Percentiles rank a stretch among this genome's conserved stretches.
These are phyloP conservation scores for Dioscorea alata DNA, from an alignment of 106 monocot species.

Conservation along the genomic window DNA sequence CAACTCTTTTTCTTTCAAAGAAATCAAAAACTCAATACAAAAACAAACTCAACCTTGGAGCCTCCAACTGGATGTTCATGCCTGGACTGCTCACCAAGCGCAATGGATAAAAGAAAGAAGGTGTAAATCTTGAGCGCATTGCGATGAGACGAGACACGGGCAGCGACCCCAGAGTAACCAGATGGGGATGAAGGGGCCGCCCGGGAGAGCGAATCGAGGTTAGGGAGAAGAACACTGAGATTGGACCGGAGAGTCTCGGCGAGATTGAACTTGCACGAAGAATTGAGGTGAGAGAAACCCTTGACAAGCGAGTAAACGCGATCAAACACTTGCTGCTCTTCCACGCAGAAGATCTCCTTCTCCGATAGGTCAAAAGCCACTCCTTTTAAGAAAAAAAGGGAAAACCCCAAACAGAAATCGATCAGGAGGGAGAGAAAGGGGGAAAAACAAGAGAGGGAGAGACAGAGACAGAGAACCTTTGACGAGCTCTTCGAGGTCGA, in stretches of 20 bases:
- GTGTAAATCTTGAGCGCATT: constrained; percentile 95
- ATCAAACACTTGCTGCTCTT: constrained; percentile 88
- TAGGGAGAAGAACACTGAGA: constrained; percentile 78
- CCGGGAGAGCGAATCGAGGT: constrained; percentile 63
- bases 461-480: constrained; percentile 40
- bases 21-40: not conserved
- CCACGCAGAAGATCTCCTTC: constrained; percentile 78
- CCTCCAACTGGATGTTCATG: constrained; percentile 12
- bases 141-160: constrained; percentile 49
- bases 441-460: not conserved
- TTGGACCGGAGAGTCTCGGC: constrained; percentile 90
- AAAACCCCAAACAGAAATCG: not conserved
- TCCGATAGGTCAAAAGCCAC: constrained; percentile 87
- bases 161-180: not conserved
- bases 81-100: constrained; percentile 43
- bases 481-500: constrained; percentile 80
- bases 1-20: not conserved
- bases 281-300: constrained; percentile 37
- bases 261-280: constrained; percentile 53
- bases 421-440: not conserved
- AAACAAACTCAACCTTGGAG: constrained; percentile 21
- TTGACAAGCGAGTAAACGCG: constrained; percentile 72
- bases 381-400: constrained; percentile 19
- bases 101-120: constrained; percentile 72
- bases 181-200: constrained; percentile 7